A percentile compares a stretch with the other conserved stretches of the same genome.
phyloP scores from a whole-genome alignment of 1,139 yeast species.

The Protomyces inundatus region DNA sequence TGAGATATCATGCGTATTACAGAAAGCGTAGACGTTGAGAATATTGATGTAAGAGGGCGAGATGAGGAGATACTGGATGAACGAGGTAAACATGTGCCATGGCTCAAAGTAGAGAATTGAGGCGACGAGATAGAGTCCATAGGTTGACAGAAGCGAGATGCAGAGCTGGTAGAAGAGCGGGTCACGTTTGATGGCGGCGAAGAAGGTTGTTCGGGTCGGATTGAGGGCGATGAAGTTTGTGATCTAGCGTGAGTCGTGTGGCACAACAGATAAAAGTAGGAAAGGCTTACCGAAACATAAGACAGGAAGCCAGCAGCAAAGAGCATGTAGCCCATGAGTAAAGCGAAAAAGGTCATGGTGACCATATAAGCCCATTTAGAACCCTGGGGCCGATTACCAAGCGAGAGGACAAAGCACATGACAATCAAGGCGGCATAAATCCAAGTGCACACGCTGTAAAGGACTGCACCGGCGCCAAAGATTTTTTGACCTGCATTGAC shows the following conservation, averaged over 20 bases:
- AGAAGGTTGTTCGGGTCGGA: constrained; percentile 41
- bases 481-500: constrained; percentile 20
- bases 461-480: constrained; percentile 65
- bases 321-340: constrained; percentile 84
- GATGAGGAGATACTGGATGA: constrained; percentile 76
- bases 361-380: constrained; percentile 74
- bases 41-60: constrained; percentile 89
- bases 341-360: constrained; percentile 84
- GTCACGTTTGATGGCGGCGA: constrained; percentile 53
- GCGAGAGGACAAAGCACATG: constrained; percentile 81
- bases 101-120: constrained; percentile 79
- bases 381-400: constrained; percentile 93
- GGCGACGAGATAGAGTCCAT: constrained; percentile 76
- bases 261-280: constrained; percentile 39
- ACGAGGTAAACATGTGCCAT: constrained; percentile 88
- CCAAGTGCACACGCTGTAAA: constrained; percentile 83
- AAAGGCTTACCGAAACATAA: constrained; percentile 4
- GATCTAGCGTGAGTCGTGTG: constrained; percentile 63
- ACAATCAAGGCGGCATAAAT: constrained; percentile 80
- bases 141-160: constrained; percentile 81
- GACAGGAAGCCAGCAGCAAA: constrained; percentile 61
- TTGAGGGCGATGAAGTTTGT: constrained; percentile 43
- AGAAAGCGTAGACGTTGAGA: constrained; percentile 67
- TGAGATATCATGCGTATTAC: constrained; percentile 92
- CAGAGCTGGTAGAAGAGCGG: constrained; percentile 74